Evolutionary conservation across 1,284 basidiomycete genomes (phyloP), one percentile per base, ranked within the genome.

Genomic region (Microstroma glucosiphilum): DNA sequence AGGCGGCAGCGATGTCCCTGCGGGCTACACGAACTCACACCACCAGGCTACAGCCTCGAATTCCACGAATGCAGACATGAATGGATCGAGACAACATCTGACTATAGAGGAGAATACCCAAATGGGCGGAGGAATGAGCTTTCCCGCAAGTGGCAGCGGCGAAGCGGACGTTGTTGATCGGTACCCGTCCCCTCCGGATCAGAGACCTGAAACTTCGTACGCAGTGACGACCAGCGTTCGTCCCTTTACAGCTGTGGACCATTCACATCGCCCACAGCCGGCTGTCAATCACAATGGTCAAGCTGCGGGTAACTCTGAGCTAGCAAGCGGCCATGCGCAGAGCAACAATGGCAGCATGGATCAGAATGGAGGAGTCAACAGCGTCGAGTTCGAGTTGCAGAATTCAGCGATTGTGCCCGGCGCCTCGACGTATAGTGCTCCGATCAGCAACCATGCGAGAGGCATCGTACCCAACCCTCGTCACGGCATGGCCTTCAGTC

Each of bases 221-320:
- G 43, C 43, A 17, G 43, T 17, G 6, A 48, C 43, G 6, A 25
- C 21, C 7, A 54, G 51, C 25, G 51, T 21, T 8, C 51, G 51
- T 2, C 51, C 51, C 51, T 54, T 54, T 13, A 54, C 51, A 19
- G 51, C 51, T 13, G 51, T 54, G 21, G 51, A 54, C 51, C 51
- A 54, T 25, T 19, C 17, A 15, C 15, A 54, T 15, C 51, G 51
- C 21, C 51, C 51, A 6, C 21, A 48, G 15, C 6, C 43, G 6
- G 43, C 43, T 4, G 43, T 6, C 43, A 21, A 48, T 48, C 17
- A 48, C 43, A 21, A 48, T n/a, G 43, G 21, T 12, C 17, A 17
- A 6, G 43, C 43, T 48, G 43, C 43, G 43, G 43, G 17, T 9
- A 37, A 37, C 9, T 37, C 30, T 37, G 30, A 37, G 9, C 9